Evolutionary conservation across 139 green algal species (phyloP).

Genomic region (Auxenochlorella protothecoides): DNA sequence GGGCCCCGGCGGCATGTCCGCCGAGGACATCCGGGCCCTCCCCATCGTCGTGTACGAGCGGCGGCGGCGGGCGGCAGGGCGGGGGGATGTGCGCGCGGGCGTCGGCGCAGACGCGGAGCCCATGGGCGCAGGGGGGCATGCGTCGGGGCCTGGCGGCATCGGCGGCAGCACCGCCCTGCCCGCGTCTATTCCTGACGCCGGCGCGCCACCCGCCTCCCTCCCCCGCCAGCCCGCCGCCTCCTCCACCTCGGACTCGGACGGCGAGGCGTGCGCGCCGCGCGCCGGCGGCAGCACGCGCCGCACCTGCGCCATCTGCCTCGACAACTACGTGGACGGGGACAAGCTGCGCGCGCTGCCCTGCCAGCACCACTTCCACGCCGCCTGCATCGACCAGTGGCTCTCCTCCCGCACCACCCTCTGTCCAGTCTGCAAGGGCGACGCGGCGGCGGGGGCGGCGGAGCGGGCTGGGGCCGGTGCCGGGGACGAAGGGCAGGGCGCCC

Average conservation of each 20-base stretch:
- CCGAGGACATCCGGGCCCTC: constrained; percentile 28
- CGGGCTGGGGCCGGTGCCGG: neutral
- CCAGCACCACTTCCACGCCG: constrained; percentile 34
- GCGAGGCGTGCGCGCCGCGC: constrained; percentile 1
- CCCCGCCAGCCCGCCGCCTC: neutral
- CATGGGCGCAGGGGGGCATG: too few species aligned
- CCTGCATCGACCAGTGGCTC: constrained; percentile 47
- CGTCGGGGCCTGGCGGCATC: neutral
- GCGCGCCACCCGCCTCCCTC: neutral
- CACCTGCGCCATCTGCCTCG: constrained; percentile 46
- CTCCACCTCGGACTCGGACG: neutral
- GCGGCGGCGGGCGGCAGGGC: too few species aligned
- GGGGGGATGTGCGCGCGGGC: too few species aligned
- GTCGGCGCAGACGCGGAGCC: too few species aligned
- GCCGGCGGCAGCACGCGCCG: constrained; percentile 38
- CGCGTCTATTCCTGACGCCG: too few species aligned
- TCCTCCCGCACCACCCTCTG: constrained; percentile 26
- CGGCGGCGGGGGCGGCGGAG: neutral
- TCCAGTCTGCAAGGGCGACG: constrained; percentile 42
- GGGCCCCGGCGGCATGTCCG: constrained; percentile 20
- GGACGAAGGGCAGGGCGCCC: neutral
- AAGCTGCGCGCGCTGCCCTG: constrained; percentile 56
- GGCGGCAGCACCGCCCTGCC: neutral
- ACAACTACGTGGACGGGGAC: constrained; percentile 41
- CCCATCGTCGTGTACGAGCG: constrained; percentile 28